These are phyloP conservation scores for Kodamaea sagamina DNA, from an alignment of 805 yeast genomes.

Conservation along the genomic window DNA sequence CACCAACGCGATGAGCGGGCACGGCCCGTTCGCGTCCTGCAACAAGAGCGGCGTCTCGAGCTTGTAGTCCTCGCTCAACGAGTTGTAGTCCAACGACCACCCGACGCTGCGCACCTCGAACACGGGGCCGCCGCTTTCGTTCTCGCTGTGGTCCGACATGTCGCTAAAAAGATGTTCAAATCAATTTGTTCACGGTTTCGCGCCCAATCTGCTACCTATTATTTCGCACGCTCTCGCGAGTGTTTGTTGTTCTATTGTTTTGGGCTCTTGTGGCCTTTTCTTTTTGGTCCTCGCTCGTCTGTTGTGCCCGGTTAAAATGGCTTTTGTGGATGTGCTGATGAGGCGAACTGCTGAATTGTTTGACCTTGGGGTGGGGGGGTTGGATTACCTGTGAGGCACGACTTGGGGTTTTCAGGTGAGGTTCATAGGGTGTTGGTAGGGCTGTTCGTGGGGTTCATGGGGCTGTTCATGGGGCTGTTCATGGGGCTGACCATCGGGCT, in stretches of 20 bases:
- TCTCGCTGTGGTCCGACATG: conserved; percentile 9
- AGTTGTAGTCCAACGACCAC: conserved; percentile 31
- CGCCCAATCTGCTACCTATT: too few species aligned
- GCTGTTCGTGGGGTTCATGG: too few species aligned
- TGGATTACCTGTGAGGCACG: too few species aligned
- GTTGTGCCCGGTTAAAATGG: not conserved
- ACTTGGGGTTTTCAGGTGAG: too few species aligned
- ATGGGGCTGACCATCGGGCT: too few species aligned
- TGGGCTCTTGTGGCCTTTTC: conserved; percentile 1
- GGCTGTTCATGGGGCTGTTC: too few species aligned
- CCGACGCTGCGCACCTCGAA: conserved; percentile 26
- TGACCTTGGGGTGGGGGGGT: too few species aligned
- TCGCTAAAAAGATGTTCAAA: not conserved
- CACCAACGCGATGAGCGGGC: conserved; percentile 77
- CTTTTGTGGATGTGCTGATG: not conserved
- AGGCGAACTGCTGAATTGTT: too few species aligned
- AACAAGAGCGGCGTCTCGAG: conserved; percentile 57
- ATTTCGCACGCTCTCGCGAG: not conserved
- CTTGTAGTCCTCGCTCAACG: conserved; percentile 27
- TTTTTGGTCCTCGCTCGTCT: conserved; percentile 2
- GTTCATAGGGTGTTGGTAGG: too few species aligned
- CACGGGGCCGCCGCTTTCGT: too few species aligned
- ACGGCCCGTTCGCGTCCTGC: conserved; percentile 85
- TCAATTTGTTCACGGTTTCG: not conserved
- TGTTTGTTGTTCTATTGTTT: conserved; percentile 2